Evolutionary conservation across 176 grass and related monocot species (phyloP), one percentile per base, ranked within the genome.

Genomic region (Metroxylon sagu): DNA sequence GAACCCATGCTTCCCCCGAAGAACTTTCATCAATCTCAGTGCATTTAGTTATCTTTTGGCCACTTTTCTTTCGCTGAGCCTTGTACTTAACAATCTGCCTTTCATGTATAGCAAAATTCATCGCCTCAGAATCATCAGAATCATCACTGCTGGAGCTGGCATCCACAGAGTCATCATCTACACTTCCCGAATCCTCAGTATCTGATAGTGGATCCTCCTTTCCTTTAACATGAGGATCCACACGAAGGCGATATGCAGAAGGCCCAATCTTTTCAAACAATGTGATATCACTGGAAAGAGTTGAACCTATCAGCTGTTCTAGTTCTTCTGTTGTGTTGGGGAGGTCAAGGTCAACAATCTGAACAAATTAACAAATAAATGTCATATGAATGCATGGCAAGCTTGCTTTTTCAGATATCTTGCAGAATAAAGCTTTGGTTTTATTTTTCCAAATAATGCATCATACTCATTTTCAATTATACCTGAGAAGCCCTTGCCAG

Each of bases 11-110:
- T 64, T 98, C 93, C 52, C 93, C 84, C 0, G 82, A 62, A 83
- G 71, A 92, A 71, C 93, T 98, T 80, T 98, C 87, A 71, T 98
- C 93, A 74, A 92, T 98, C 88, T 98, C 93, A 73, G 52, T 83
- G 67, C 73, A 81, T 71, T 88, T 85, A 67, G 71, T 70, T 52
- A 79, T 49, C 71, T 66, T 85, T 69, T 25, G 54, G 56, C 59
- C 27, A 18, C 27, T 57, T 61, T 66, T 74, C 67, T 82, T 85
- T 27, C n/a, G 52, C 19, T 4, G 52, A 28, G 39, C 10, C n/a
- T 55, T 79, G 60, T 64, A 76, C 53, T 70, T 79, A 39, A 68
- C 63, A 64, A 92, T 76, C 69, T 26, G 68, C 57, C 4, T 52
- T 76, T 73, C 79, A 69, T 71, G 56, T 49, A 72, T 76, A 57